phyloP scores from a whole-genome alignment of 805 yeast species.

The Grigorovia jiainica region DNA sequence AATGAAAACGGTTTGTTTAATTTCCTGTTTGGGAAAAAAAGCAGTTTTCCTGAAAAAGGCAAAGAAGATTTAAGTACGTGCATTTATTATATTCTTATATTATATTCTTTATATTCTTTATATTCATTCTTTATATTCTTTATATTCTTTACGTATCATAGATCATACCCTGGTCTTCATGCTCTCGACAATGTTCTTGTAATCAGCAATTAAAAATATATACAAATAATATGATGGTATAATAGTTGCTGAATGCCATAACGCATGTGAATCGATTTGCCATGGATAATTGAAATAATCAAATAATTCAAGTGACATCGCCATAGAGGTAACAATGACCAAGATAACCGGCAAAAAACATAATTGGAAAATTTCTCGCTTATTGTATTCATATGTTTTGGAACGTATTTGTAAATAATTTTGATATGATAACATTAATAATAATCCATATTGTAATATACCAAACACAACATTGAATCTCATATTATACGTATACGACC shows the following conservation, averaged over 20 bases:
- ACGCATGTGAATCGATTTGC: constrained; percentile 80
- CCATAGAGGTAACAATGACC: constrained; percentile 47
- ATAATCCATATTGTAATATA: constrained; percentile 51
- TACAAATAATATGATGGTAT: constrained; percentile 73
- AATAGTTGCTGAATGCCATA: constrained; percentile 89
- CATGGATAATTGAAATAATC: constrained; percentile 72
- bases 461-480: constrained; percentile 77
- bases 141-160: too few species aligned
- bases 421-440: constrained; percentile 25
- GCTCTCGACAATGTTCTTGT: constrained; percentile 7
- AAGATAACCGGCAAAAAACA: constrained; percentile 41
- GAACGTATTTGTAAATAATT: constrained; percentile 17
- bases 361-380: constrained; percentile 14
- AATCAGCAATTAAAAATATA: constrained; percentile 44
- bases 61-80: too few species aligned
- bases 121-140: too few species aligned
- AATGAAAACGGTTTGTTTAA: too few species aligned
- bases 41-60: too few species aligned
- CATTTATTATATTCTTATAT: too few species aligned
- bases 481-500: constrained; percentile 95
- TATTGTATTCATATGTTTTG: not conserved
- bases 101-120: too few species aligned
- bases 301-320: constrained; percentile 84
- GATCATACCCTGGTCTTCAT: constrained; percentile 1
- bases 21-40: too few species aligned